These are phyloP conservation scores for Seiridium unicorne DNA, from an alignment of 2,329 filamentous ascomycete species.

Conservation along the genomic window DNA sequence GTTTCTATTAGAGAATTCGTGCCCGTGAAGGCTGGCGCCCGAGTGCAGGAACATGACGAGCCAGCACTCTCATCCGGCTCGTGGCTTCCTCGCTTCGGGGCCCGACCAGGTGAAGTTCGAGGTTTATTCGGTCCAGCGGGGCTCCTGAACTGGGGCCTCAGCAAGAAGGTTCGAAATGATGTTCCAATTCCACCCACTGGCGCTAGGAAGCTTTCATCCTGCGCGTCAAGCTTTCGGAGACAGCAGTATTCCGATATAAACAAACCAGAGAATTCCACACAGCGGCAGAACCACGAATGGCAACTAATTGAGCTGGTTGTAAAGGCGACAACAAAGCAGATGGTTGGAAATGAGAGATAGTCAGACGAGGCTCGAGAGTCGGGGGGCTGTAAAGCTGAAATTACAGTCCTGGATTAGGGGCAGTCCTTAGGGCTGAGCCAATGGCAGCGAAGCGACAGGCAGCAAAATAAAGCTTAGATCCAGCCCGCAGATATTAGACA, in stretches of 20 bases:
- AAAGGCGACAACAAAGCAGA: background rate
- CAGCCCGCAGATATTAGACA: conserved; percentile 1
- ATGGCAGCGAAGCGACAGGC: conserved; percentile 1
- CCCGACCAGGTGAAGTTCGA: background rate
- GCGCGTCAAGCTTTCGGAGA: background rate
- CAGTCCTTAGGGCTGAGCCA: conserved; percentile 4
- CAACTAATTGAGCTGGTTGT: too few relatives aligned
- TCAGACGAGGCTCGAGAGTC: background rate
- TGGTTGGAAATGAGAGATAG: background rate
- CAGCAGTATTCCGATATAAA: too few relatives aligned
- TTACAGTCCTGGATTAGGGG: conserved; percentile 6
- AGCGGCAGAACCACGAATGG: too few relatives aligned
- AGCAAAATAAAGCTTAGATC: conserved; percentile 4
- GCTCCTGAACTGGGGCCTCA: background rate
- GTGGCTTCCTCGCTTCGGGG: conserved; percentile 2
- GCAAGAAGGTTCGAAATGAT: conserved; percentile 2
- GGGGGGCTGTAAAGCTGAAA: background rate
- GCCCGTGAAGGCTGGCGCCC: conserved; percentile 58
- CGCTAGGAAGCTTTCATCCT: background rate
- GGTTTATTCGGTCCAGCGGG: conserved; percentile 4
- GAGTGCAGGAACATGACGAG: conserved; percentile 57
- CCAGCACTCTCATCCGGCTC: background rate
- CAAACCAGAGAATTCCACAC: too few relatives aligned
- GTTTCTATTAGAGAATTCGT: conserved; percentile 50
- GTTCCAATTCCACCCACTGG: background rate